A percentile compares a stretch with the other conserved stretches of the same genome.
Evolutionary conservation across 108 stramenopile genomes (phyloP).

Genomic region (Nitzschia sp.): DNA sequence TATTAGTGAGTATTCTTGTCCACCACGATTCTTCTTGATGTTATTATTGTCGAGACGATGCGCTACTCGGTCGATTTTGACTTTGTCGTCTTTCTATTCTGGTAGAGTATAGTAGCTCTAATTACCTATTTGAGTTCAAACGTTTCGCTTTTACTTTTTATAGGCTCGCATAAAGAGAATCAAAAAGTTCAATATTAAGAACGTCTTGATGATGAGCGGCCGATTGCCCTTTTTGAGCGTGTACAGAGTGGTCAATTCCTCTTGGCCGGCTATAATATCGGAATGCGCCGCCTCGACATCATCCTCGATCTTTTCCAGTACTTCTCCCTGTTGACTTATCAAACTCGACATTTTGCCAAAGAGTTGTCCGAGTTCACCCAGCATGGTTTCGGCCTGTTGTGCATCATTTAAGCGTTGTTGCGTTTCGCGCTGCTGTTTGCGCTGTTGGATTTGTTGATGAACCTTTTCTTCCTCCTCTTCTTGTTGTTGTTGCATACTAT

Average conservation of each 20-base stretch:
- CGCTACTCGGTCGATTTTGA: too few species aligned
- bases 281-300: slow-evolving; percentile 78
- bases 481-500: slow-evolving; percentile 28
- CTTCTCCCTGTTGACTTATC: slow-evolving; percentile 76
- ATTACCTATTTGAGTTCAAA: too few species aligned
- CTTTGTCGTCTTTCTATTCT: too few species aligned
- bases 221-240: slow-evolving; percentile 83
- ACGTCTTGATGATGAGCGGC: slow-evolving; percentile 84
- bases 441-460: slow-evolving; percentile 63
- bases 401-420: slow-evolving; percentile 70
- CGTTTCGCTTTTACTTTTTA: slow-evolving; percentile 42
- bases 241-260: slow-evolving; percentile 79
- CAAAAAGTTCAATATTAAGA: slow-evolving; percentile 79
- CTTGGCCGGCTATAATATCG: slow-evolving; percentile 79
- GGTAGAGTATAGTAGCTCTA: too few species aligned
- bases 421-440: slow-evolving; percentile 69
- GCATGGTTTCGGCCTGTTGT: slow-evolving; percentile 68
- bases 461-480: slow-evolving; percentile 40
- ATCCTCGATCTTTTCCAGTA: slow-evolving; percentile 86
- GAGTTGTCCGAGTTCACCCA: slow-evolving; percentile 70
- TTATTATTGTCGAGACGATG: too few species aligned
- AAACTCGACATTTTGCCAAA: slow-evolving; percentile 82
- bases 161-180: slow-evolving; percentile 88
- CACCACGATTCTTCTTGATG: too few species aligned
- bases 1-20: too few species aligned